These are phyloP conservation scores for Aspergillus leporis DNA, from an alignment of 495 filamentous ascomycete species.

Conservation along the genomic window DNA sequence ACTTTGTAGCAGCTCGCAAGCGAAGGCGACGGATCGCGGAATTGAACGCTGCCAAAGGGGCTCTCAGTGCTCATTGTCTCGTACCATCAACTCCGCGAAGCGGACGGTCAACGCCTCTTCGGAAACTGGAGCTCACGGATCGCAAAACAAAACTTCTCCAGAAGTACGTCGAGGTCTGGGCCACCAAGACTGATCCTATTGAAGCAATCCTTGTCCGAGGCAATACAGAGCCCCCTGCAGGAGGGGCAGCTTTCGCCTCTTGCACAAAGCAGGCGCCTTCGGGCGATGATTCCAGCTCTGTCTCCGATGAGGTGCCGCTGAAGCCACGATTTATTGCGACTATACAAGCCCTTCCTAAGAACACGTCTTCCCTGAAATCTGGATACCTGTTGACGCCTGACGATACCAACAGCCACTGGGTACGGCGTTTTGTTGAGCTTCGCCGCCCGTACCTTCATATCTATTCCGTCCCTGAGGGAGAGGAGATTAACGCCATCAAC, in stretches of 20 bases:
- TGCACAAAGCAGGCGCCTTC: slow-evolving; percentile 26
- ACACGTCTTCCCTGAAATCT: slow-evolving; percentile 72
- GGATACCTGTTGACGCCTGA: slow-evolving; percentile 81
- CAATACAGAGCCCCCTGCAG: slow-evolving; percentile 73
- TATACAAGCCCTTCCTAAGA: slow-evolving; percentile 70
- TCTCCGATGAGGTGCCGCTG: slow-evolving; percentile 32
- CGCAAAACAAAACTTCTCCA: slow-evolving; percentile 60
- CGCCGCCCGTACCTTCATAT: slow-evolving; percentile 91
- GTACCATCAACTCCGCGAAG: slow-evolving; percentile 36
- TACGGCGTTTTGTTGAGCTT: slow-evolving; percentile 89
- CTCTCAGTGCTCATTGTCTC: slow-evolving; percentile 54
- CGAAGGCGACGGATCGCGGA: slow-evolving; percentile 71
- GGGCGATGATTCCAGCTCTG: slow-evolving; percentile 25
- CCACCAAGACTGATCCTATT: slow-evolving; percentile 69
- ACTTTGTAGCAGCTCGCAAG: slow-evolving; percentile 72
- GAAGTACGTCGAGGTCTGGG: slow-evolving; percentile 78
- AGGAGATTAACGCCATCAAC: slow-evolving; percentile 87
- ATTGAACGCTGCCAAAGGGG: slow-evolving; percentile 73
- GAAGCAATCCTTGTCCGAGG: slow-evolving; percentile 70
- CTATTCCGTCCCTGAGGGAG: slow-evolving; percentile 77
- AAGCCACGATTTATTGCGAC: slow-evolving; percentile 65
- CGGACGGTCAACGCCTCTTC: slow-evolving; percentile 41
- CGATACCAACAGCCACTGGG: slow-evolving; percentile 72
- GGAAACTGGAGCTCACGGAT: slow-evolving; percentile 50
- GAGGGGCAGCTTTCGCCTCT: slow-evolving; percentile 56